Conservation (phyloP, 352 stramenopile genomes). For the Globisporangium spinosum region DNA sequence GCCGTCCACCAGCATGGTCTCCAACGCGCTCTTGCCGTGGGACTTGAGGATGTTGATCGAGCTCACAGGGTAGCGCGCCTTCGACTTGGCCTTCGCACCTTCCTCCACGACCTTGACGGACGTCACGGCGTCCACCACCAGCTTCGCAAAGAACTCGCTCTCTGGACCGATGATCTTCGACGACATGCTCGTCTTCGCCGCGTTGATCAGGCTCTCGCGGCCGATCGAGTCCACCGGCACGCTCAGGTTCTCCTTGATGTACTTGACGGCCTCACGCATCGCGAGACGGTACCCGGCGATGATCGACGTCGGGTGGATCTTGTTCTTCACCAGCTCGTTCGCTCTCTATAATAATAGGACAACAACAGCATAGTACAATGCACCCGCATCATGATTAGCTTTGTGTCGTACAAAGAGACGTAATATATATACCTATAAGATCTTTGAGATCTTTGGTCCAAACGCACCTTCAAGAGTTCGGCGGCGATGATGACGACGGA, state of each 20-base stretch:
- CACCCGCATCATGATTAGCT: background rate
- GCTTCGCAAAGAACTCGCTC: slow-evolving; percentile 95
- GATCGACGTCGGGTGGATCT: slow-evolving; percentile 99
- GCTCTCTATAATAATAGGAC: slow-evolving; percentile 62
- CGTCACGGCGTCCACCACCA: slow-evolving; percentile 97
- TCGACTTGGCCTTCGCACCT: slow-evolving; percentile 73
- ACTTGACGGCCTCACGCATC: slow-evolving; percentile 97
- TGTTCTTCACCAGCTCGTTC: slow-evolving; percentile 97
- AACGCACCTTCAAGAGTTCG: slow-evolving; percentile 91
- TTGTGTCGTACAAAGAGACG: background rate
- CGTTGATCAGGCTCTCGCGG: slow-evolving; percentile 94
- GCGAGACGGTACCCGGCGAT: slow-evolving; percentile 98
- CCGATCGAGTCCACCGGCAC: slow-evolving; percentile 93
- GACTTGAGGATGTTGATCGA: slow-evolving; percentile 99
- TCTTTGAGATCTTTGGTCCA: slow-evolving; percentile 11
- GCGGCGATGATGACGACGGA: slow-evolving; percentile 98
- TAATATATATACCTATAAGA: slow-evolving; percentile 15
- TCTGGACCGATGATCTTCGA: slow-evolving; percentile 99
- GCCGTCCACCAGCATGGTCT: slow-evolving; percentile 91
- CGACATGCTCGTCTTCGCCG: slow-evolving; percentile 98
- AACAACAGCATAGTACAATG: slow-evolving; percentile 6
- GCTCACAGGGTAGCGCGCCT: slow-evolving; percentile 94
- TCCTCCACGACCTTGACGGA: slow-evolving; percentile 93
- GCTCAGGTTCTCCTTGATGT: slow-evolving; percentile 98
- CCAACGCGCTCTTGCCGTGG: slow-evolving; percentile 86